Percentiles rank a stretch among this genome's conserved stretches.
Conservation (phyloP, 2,329 filamentous ascomycete species). For the Penicillium sp. region DNA sequence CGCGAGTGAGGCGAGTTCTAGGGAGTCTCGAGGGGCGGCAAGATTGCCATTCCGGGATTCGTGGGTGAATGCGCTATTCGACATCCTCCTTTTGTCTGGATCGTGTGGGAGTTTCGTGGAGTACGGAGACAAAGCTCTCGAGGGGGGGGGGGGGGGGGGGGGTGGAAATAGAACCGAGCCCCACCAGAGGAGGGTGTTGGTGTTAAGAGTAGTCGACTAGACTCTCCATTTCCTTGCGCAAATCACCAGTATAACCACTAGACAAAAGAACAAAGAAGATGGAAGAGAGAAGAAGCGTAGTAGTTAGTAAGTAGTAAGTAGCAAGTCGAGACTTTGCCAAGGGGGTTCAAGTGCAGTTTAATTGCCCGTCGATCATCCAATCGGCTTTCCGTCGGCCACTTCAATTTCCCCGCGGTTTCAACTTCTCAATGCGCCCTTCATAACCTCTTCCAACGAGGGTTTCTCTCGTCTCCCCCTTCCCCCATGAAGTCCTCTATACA, state of each 20-base stretch:
- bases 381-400: conserved; percentile 27
- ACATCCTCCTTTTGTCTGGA: conserved; percentile 35
- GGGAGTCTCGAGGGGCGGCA: conserved; percentile 75
- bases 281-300: conserved; percentile 1
- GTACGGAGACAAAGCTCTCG: background rate
- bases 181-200: conserved; percentile 13
- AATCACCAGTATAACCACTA: background rate
- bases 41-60: conserved; percentile 37
- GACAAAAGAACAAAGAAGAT: conserved; percentile 4
- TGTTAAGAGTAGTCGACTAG: conserved; percentile 13
- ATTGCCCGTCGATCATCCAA: conserved; percentile 31
- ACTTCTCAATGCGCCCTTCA: conserved; percentile 15
- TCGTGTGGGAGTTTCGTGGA: background rate
- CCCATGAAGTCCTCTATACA: conserved; percentile 28
- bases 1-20: conserved; percentile 93
- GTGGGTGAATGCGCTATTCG: conserved; percentile 40
- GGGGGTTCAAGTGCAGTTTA: conserved; percentile 20
- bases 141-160: conserved; percentile 10
- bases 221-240: conserved; percentile 21
- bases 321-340: conserved; percentile 18
- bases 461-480: background rate
- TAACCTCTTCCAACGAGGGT: background rate
- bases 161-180: too few relatives aligned
- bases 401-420: conserved; percentile 28
- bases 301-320: background rate